Base-by-base conservation (phyloP, 495 filamentous ascomycete genomes). In the Hypoxylon intermedium region DNA sequence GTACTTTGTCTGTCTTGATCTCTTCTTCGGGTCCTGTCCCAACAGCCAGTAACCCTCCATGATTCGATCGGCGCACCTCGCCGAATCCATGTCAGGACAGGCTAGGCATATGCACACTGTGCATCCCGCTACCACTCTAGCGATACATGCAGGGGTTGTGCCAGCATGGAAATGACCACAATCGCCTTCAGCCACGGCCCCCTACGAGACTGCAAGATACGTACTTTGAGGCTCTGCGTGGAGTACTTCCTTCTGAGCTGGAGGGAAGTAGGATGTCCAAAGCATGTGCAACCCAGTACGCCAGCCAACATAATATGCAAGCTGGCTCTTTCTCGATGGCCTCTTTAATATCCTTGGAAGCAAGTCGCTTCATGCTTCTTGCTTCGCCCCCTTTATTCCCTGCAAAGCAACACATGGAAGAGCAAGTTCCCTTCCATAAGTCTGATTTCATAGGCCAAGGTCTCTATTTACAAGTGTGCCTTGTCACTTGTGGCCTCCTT, bases 371-470 rank as follows among this genome's bases (percentile, higher is more conserved):
- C 58, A 53, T 33, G 43, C 33, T 48, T 48, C 28, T 42, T 48
- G 37, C 58, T 62, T 50, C 49, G 63, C 63, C 63, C 34, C 34
- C 63, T 40, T 58, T 67, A 36, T 57, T 67, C 41, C 63, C 58
- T 63, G 46, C 58, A 24, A 44, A 53, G 51, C 36, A 53, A 46
- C 44, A 45, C 42, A 58, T 53, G 52, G 53, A 54, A 67, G 11
- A 49, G 30, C 63, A 40, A 53, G 18, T 30, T 48, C 38, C 34
- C 21, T 53, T 58, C 34, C 47, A 53, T 43, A 53, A 66, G 63
- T 58, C 47, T 37, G 16, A 37, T n/a, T 20, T 41, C 23, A 26
- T 58, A 50, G 48, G 33, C 41, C 41, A 19, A 41, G 19, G 9
- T 47, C 34, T 42, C 30, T 24, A 44, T 36, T 48, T 60, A 24